Evolutionary conservation across 257 asterid species (phyloP).

Genomic region (Craterostigma plantagineum): DNA sequence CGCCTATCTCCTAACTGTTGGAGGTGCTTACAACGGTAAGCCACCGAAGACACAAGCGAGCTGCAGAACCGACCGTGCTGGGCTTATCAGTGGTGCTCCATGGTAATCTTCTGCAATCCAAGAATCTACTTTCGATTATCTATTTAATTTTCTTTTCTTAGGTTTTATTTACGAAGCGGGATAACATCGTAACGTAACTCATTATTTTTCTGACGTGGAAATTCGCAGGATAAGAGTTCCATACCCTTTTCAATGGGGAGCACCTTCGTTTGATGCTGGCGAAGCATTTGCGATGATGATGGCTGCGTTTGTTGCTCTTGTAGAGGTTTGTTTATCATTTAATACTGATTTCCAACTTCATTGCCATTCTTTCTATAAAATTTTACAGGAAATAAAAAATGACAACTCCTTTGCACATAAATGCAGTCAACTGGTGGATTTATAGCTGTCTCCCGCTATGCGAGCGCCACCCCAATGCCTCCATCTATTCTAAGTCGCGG

Average conservation of each 20-base stretch:
- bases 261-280: conserved; percentile 94
- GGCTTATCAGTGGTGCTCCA: conserved; percentile 76
- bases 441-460: conserved; percentile 38
- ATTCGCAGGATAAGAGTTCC: conserved; percentile 65
- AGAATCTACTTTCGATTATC: background rate
- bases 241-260: conserved; percentile 86
- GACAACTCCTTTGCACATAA: conserved; percentile 5
- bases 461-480: conserved; percentile 52
- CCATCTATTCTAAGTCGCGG: conserved; percentile 84
- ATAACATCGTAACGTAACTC: background rate
- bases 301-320: conserved; percentile 85
- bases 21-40: conserved; percentile 72
- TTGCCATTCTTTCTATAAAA: no score
- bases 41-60: conserved; percentile 70
- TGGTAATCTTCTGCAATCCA: conserved; percentile 25
- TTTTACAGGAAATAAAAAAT: background rate
- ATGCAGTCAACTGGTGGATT: conserved; percentile 62
- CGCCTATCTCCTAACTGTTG: conserved; percentile 79
- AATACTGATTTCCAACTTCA: background rate
- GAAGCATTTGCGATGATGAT: conserved; percentile 93
- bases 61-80: conserved; percentile 91
- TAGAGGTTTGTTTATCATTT: conserved; percentile 28
- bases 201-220: background rate
- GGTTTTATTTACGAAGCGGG: background rate
- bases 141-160: background rate